Base-by-base conservation (phyloP, 306 rosid genomes). In the Benincasa hispida region DNA sequence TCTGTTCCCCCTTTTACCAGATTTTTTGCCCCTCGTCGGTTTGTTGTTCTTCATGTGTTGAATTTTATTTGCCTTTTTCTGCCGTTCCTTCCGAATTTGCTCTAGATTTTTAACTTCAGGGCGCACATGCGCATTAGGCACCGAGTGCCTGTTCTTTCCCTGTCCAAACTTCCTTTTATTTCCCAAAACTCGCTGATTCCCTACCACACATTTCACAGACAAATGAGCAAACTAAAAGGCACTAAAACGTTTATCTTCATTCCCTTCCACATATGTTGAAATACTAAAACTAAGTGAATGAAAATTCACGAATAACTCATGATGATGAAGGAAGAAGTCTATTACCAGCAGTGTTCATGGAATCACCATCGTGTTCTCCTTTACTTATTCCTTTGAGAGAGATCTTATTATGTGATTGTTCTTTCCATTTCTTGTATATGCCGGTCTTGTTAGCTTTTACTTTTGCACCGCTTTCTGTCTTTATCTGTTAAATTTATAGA, bases 381-480 rank as follows among this genome's bases (percentile, higher is more conserved):
- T 78, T 59, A 76, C 59, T 77, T 66, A 84, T 81, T 48, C 94
- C 88, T 74, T 72, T 86, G 28, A 79, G 79, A 74, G 94, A 89
- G 75, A 93, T 81, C 83, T 76, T 91, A 70, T 72, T 81, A 56
- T 93, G 97, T 0, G 96, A 87, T 34, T 87, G 93, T 80, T 84
- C 94, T 80, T 91, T 88, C 97, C 98, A 91, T 85, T 83, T 93
- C 80, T 88, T 85, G 84, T 90, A 93, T 81, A 91, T 90, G 61
- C 98, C 98, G 21, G 96, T 93, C 85, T 90, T 90, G 80, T 80
- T 87, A 42, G 91, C 86, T 85, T 86, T 91, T 17, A 79, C 90
- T 86, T 87, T 93, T 45, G 96, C 87, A 73, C 98, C 97, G 79
- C 97, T 84, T 86, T 93, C 98, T 74, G 97, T 91, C 89, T 87